Percentiles rank a stretch among this genome's conserved stretches.
Evolutionary conservation across 768 basidiomycete species (phyloP).

Genomic region (Boletellus sp.): DNA sequence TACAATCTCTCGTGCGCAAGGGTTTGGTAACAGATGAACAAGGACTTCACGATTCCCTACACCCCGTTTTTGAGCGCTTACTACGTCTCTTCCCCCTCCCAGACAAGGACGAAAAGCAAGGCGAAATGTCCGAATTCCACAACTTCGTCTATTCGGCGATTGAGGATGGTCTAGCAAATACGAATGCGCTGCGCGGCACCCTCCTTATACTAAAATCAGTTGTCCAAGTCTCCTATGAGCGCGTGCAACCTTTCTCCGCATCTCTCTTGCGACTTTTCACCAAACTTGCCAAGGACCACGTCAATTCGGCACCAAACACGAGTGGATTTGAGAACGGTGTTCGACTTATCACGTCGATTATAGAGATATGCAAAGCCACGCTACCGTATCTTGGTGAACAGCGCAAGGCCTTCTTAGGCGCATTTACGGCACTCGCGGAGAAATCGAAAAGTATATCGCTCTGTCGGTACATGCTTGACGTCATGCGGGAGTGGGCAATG

Average conservation of each 20-base stretch:
- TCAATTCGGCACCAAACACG: slow-evolving; percentile 48
- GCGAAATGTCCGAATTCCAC: slow-evolving; percentile 75
- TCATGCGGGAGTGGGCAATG: slow-evolving; percentile 88
- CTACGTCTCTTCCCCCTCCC: slow-evolving; percentile 73
- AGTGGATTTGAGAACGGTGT: slow-evolving; percentile 56
- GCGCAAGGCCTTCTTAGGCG: slow-evolving; percentile 73
- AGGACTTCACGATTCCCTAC: slow-evolving; percentile 73
- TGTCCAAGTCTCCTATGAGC: slow-evolving; percentile 73
- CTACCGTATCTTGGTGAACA: slow-evolving; percentile 85
- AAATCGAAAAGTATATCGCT: slow-evolving; percentile 80
- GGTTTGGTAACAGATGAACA: slow-evolving; percentile 79
- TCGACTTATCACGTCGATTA: slow-evolving; percentile 67
- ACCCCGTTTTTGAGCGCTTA: slow-evolving; percentile 79
- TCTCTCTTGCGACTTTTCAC: slow-evolving; percentile 80
- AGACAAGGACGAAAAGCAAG: slow-evolving; percentile 69
- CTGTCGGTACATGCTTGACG: slow-evolving; percentile 81
- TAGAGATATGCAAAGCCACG: slow-evolving; percentile 81
- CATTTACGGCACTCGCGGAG: slow-evolving; percentile 78
- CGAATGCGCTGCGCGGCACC: slow-evolving; percentile 68
- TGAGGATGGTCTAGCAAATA: slow-evolving; percentile 73
- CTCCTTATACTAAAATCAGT: slow-evolving; percentile 86
- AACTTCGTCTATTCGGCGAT: slow-evolving; percentile 71
- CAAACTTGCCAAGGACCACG: slow-evolving; percentile 86
- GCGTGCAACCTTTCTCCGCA: slow-evolving; percentile 74
- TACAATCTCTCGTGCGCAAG: slow-evolving; percentile 85